phyloP scores from a whole-genome alignment of 805 yeast genomes.

The Candida michaelii region DNA sequence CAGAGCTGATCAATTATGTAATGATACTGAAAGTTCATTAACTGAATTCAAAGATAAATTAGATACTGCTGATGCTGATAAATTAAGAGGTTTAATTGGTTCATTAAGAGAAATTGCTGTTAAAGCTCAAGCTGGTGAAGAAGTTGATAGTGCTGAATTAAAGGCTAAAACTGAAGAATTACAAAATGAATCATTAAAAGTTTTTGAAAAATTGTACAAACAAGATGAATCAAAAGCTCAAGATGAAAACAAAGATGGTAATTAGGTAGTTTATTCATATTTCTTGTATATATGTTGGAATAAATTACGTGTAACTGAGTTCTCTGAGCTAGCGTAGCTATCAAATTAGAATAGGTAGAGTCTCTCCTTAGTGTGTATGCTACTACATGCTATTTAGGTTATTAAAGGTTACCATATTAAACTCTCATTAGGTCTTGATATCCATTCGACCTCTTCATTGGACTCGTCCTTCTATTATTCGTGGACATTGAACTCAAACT shows the following conservation, averaged over 20 bases:
- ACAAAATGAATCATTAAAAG: slow-evolving; percentile 71
- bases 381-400: background rate
- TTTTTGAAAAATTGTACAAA: slow-evolving; percentile 64
- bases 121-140: slow-evolving; percentile 63
- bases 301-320: too few species aligned
- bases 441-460: slow-evolving; percentile 13
- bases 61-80: slow-evolving; percentile 46
- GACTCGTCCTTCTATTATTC: slow-evolving; percentile 3
- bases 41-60: slow-evolving; percentile 49
- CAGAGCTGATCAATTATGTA: slow-evolving; percentile 77
- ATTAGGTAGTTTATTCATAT: background rate
- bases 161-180: slow-evolving; percentile 74
- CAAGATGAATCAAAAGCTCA: slow-evolving; percentile 27
- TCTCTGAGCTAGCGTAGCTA: too few species aligned
- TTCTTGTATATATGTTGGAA: slow-evolving; percentile 19
- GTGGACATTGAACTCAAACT: slow-evolving; percentile 16
- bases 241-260: slow-evolving; percentile 18
- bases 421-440: too few species aligned
- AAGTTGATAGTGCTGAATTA: slow-evolving; percentile 60
- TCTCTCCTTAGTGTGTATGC: too few species aligned
- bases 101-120: slow-evolving; percentile 65
- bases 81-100: slow-evolving; percentile 50
- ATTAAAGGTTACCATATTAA: too few species aligned
- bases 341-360: too few species aligned
- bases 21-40: slow-evolving; percentile 49